Percentiles rank a stretch among this genome's conserved stretches.
Evolutionary conservation across 1,139 yeast genomes (phyloP).

Genomic region (Wickerhamomyces sp.): DNA sequence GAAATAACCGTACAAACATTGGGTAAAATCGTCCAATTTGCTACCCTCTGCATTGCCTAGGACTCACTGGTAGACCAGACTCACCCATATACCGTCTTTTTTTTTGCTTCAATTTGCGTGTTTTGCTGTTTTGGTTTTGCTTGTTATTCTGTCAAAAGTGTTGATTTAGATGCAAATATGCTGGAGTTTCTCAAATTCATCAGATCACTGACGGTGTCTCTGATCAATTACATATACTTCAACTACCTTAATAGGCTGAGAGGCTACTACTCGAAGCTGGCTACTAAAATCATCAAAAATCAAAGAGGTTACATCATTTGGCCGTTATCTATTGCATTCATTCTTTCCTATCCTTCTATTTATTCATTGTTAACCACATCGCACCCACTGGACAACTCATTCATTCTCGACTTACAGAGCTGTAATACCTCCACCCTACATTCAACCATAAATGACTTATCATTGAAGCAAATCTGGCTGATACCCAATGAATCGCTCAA

Average conservation of each 20-base stretch:
- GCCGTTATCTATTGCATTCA: constrained; percentile 45
- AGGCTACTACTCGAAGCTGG: constrained; percentile 24
- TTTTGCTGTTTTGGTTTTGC: too few species aligned
- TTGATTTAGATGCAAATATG: constrained; percentile 8
- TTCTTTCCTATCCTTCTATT: constrained; percentile 48
- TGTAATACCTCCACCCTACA: constrained; percentile 4
- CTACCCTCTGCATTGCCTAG: too few species aligned
- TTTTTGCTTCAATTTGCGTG: too few species aligned
- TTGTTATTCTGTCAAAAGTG: too few species aligned
- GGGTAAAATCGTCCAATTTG: too few species aligned
- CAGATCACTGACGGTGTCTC: constrained; percentile 14
- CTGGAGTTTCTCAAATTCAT: constrained; percentile 19
- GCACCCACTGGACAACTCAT: constrained; percentile 8
- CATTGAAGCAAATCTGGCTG: constrained; percentile 23
- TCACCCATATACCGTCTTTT: too few species aligned
- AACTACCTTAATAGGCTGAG: constrained; percentile 12
- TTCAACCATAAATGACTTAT: constrained; percentile 5
- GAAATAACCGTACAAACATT: too few species aligned
- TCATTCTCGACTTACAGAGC: constrained; percentile 14
- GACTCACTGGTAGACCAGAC: too few species aligned
- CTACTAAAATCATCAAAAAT: constrained; percentile 28
- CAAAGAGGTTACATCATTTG: constrained; percentile 43
- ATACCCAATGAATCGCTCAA: constrained; percentile 11
- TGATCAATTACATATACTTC: constrained; percentile 13
- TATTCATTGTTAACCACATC: constrained; percentile 28